Conservation (phyloP, 23 red algal species). For the Agarophyton chilense region DNA sequence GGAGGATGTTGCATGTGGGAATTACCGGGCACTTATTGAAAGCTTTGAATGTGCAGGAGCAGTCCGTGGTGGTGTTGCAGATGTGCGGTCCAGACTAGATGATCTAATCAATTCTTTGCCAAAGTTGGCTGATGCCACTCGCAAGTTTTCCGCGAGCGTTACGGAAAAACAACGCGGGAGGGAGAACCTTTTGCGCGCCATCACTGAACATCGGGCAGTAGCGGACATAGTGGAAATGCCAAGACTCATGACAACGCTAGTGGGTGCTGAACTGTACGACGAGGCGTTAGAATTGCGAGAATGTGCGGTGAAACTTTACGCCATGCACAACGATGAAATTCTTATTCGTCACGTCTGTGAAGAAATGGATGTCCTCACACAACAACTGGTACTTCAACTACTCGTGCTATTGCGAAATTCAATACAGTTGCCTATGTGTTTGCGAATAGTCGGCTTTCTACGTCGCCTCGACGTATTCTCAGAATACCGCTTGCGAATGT, state of each 20-base stretch:
- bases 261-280: conserved; percentile 76
- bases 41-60: conserved; percentile 82
- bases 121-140: conserved; percentile 54
- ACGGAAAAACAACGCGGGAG: conserved; percentile 43
- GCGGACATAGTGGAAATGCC: conserved; percentile 82
- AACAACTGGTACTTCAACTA: conserved; percentile 68
- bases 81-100: conserved; percentile 58
- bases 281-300: conserved; percentile 82
- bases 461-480: conserved; percentile 65
- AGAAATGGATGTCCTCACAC: conserved; percentile 68
- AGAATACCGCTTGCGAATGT: conserved; percentile 72
- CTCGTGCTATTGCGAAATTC: conserved; percentile 61
- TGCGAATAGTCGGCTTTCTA: conserved; percentile 77
- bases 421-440: conserved; percentile 77
- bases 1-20: conserved; percentile 74
- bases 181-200: conserved; percentile 35
- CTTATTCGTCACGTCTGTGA: conserved; percentile 53
- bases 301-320: conserved; percentile 48
- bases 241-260: conserved; percentile 55
- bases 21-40: conserved; percentile 83
- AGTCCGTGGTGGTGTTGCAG: conserved; percentile 69
- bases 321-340: conserved; percentile 43
- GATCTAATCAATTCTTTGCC: conserved; percentile 56
- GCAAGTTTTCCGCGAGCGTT: conserved; percentile 63
- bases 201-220: conserved; percentile 60